Base-by-base conservation (phyloP, 2,329 filamentous ascomycete genomes). In the Tolypocladium nubicola region DNA sequence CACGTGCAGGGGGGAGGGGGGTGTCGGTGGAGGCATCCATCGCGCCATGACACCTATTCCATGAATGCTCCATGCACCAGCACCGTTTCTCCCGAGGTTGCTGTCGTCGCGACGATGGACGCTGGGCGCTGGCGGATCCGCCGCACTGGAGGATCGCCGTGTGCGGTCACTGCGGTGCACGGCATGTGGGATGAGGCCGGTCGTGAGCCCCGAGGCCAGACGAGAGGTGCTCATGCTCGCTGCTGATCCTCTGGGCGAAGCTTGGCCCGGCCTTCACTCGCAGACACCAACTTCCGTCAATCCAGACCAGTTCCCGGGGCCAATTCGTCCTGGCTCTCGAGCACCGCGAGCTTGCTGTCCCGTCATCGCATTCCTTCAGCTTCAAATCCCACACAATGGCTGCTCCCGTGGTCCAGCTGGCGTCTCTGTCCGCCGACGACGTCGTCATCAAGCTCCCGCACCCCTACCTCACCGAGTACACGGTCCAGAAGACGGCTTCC, bases 401-500 rank as follows among this genome's bases (percentile, higher is more conserved):
- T 43, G 56, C 65, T 41, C 60, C 66, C 52, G 39, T 39, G 14
- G 33, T 58, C 16, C 62, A 63, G 35, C 62, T 71, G 47, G 61
- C 65, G 26, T 62, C 63, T 52, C 59, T 70, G 50, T 65, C 67
- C 23, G 60, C 67, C 30, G 65, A 69, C 57, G 73, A 77, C 62
- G 71, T 69, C 26, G 63, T 78, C 57, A 65, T 79, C 63, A 76
- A 75, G 70, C 76, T 80, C 40, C 77, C 77, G 56, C 75, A 79
- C 61, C 77, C 77, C 2, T 79, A 79, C 66, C 71, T 73, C 45
- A 74, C 74, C 41, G 72, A 77, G 56, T 80, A 79, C 66, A 64
- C 69, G 10, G 63, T 79, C 47, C 67, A 69, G 56, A 72, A 70
- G 59, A 66, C 26, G 10, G 3, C 47, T 1, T 50, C 47, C 7